Conservation (phyloP, 2,329 filamentous ascomycete species). For the Tolypocladium pustulatum region DNA sequence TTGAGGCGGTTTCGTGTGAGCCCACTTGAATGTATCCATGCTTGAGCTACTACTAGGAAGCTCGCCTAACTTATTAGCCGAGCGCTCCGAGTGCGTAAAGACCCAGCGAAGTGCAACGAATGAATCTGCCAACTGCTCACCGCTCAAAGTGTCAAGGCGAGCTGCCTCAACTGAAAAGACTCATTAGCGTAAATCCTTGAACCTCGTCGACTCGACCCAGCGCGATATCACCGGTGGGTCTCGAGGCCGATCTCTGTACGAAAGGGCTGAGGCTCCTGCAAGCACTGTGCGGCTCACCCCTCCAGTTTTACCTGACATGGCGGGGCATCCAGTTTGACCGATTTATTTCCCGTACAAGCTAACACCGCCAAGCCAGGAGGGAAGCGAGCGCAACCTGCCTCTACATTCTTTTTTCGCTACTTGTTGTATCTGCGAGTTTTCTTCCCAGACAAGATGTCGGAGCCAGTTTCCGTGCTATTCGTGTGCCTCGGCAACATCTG, state of each 20-base stretch:
- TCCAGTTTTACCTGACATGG: not conserved
- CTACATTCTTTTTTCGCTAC: not conserved
- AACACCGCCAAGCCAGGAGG: not conserved
- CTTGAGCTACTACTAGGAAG: not conserved
- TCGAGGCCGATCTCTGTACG: not conserved
- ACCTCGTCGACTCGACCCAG: not conserved
- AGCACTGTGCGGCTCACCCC: not conserved
- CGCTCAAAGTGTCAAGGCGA: not conserved
- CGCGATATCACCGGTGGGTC: not conserved
- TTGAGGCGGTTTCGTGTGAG: not conserved
- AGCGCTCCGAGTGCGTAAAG: not conserved
- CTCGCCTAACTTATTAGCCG: no score
- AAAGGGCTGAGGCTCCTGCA: not conserved
- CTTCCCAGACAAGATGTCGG: constrained; percentile 19
- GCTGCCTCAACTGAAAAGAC: not conserved
- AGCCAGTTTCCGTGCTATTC: constrained; percentile 66
- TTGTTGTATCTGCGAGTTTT: not conserved
- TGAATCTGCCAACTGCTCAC: not conserved
- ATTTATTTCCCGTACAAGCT: not conserved
- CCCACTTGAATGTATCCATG: not conserved
- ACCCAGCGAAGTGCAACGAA: not conserved
- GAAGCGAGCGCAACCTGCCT: not conserved
- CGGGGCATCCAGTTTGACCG: not conserved
- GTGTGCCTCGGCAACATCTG: constrained; percentile 98
- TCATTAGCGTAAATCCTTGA: not conserved